Percentiles rank a stretch among this genome's conserved stretches.
These are phyloP conservation scores for Fusarium circinatum DNA, from an alignment of 2,329 filamentous ascomycete species.

Conservation along the genomic window DNA sequence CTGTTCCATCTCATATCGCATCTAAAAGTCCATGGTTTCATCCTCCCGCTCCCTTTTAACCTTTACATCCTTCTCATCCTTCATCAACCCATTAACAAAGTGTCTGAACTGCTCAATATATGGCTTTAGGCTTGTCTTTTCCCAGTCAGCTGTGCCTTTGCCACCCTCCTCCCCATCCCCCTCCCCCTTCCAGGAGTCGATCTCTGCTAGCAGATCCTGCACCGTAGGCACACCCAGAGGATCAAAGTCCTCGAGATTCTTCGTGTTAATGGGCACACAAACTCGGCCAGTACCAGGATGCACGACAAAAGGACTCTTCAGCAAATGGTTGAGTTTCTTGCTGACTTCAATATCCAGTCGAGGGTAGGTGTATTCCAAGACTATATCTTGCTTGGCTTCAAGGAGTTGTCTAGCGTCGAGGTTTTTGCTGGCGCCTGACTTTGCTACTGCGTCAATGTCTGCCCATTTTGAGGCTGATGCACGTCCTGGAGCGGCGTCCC, in stretches of 20 bases:
- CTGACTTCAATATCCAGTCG: slow-evolving; percentile 96
- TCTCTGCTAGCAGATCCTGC: slow-evolving; percentile 81
- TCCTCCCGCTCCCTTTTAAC: slow-evolving; percentile 68
- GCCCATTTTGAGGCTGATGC: slow-evolving; percentile 87
- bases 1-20: slow-evolving; percentile 10
- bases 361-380: slow-evolving; percentile 97
- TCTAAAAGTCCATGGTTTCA: slow-evolving; percentile 63
- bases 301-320: slow-evolving; percentile 96
- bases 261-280: slow-evolving; percentile 91
- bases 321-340: slow-evolving; percentile 97
- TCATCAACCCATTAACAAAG: slow-evolving; percentile 82
- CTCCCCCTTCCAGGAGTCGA: slow-evolving; percentile 78
- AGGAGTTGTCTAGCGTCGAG: slow-evolving; percentile 79
- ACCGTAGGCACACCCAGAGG: slow-evolving; percentile 91
- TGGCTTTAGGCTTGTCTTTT: slow-evolving; percentile 94
- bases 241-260: slow-evolving; percentile 81
- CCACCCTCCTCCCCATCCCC: slow-evolving; percentile 51
- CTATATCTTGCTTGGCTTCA: slow-evolving; percentile 94
- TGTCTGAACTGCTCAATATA: slow-evolving; percentile 90
- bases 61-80: slow-evolving; percentile 71
- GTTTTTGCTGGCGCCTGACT: slow-evolving; percentile 75
- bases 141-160: slow-evolving; percentile 79
- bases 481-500: slow-evolving; percentile 84
- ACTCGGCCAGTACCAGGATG: slow-evolving; percentile 94
- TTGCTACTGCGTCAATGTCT: slow-evolving; percentile 89